Evolutionary conservation across 306 rosid species (phyloP).

Genomic region (Fragaria vesca): DNA sequence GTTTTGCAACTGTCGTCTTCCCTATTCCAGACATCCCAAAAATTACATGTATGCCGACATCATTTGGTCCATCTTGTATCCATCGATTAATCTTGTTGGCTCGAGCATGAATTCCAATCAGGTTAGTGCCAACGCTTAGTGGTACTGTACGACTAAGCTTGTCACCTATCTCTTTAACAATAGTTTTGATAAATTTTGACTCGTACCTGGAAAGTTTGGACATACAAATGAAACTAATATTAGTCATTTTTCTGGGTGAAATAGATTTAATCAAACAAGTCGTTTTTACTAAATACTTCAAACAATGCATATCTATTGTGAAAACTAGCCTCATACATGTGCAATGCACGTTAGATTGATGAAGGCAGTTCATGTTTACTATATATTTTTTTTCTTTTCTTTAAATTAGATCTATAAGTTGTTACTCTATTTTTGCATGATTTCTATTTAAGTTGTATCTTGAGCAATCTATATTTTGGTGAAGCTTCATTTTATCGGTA

Average conservation of each 20-base stretch:
- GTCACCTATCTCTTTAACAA: background rate
- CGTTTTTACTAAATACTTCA: too few relatives aligned
- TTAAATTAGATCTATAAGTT: too few relatives aligned
- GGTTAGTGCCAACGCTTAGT: background rate
- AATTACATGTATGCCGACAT: background rate
- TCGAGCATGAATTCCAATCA: background rate
- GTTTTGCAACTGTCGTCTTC: conserved; percentile 6
- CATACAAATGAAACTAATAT: background rate
- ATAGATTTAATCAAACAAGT: too few relatives aligned
- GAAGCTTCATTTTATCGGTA: too few relatives aligned
- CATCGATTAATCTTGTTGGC: background rate
- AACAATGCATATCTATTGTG: too few relatives aligned
- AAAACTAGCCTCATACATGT: too few relatives aligned
- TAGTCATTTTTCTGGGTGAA: background rate
- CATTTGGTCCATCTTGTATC: background rate
- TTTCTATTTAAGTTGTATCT: too few relatives aligned
- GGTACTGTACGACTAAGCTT: background rate
- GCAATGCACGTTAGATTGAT: too few relatives aligned
- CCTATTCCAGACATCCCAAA: conserved; percentile 13
- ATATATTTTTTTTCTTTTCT: too few relatives aligned
- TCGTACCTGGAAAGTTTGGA: background rate
- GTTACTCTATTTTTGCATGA: too few relatives aligned
- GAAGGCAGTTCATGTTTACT: too few relatives aligned
- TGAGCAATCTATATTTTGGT: too few relatives aligned
- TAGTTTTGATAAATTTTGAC: background rate